Evolutionary conservation across 2,329 filamentous ascomycete genomes (phyloP).

Genomic region (Pestalotiopsis sp.): DNA sequence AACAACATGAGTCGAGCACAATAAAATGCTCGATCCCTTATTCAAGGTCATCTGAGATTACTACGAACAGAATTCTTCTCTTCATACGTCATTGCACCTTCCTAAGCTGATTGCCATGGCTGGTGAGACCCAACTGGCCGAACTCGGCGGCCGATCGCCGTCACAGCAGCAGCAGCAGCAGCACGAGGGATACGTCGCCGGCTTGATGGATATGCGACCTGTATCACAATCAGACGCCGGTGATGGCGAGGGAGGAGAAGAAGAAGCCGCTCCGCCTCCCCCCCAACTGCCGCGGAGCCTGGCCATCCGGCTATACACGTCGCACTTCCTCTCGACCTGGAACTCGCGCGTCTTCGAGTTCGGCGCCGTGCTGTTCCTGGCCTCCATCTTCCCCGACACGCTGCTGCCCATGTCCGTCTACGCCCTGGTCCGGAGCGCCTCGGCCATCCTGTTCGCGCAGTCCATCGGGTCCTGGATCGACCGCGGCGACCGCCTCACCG

Average conservation of each 20-base stretch:
- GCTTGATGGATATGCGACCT: neutral
- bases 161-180: neutral
- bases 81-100: neutral
- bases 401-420: conserved; percentile 71
- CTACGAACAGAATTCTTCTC: no score
- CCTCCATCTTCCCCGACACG: conserved; percentile 57
- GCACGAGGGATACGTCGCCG: neutral
- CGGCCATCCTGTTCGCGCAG: conserved; percentile 61
- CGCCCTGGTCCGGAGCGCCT: conserved; percentile 60
- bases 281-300: neutral
- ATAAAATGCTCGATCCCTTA: neutral
- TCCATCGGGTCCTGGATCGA: conserved; percentile 64
- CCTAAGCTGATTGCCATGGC: neutral
- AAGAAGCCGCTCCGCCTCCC: neutral
- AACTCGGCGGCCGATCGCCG: neutral
- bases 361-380: conserved; percentile 61
- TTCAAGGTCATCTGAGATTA: no score
- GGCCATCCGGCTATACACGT: conserved; percentile 50
- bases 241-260: neutral
- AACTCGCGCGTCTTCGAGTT: conserved; percentile 69
- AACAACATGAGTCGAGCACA: neutral
- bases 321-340: conserved; percentile 65
- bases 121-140: neutral
- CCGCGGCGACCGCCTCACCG: conserved; percentile 47
- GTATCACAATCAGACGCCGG: neutral